Percentiles rank a stretch among this genome's conserved stretches.
Conservation (phyloP, 2,329 filamentous ascomycete genomes). For the Fusarium dlaminii region DNA sequence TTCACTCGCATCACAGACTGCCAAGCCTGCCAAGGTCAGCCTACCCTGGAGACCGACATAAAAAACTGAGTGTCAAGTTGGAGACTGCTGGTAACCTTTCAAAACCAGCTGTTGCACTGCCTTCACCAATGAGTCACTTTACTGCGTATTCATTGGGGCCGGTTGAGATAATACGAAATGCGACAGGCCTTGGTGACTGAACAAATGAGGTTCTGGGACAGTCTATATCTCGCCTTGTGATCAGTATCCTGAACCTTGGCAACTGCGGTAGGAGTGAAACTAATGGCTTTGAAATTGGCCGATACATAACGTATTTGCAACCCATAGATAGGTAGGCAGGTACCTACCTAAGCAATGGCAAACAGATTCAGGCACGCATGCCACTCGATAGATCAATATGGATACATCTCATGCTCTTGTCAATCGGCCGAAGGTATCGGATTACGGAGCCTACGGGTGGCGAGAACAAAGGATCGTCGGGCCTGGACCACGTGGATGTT, state of each 20-base stretch:
- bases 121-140: not conserved
- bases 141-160: not conserved
- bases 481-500: constrained; percentile 32
- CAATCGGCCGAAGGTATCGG: constrained; percentile 31
- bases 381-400: not conserved
- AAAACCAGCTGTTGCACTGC: not conserved
- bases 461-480: constrained; percentile 28
- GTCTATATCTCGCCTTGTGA: not conserved
- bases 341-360: not conserved
- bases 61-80: not conserved
- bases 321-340: not conserved
- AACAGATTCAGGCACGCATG: not conserved
- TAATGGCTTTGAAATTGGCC: not conserved
- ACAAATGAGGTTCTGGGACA: constrained; percentile 7
- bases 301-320: not conserved
- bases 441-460: constrained; percentile 30
- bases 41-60: not conserved
- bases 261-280: not conserved
- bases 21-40: not conserved
- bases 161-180: constrained; percentile 8
- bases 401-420: not conserved
- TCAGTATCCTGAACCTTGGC: not conserved
- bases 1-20: not conserved
- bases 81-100: not conserved
- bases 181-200: not conserved